A percentile compares a stretch with the other conserved stretches of the same genome.
These are phyloP conservation scores for Neurospora sp. DNA, from an alignment of 495 filamentous ascomycete species.

Conservation along the genomic window DNA sequence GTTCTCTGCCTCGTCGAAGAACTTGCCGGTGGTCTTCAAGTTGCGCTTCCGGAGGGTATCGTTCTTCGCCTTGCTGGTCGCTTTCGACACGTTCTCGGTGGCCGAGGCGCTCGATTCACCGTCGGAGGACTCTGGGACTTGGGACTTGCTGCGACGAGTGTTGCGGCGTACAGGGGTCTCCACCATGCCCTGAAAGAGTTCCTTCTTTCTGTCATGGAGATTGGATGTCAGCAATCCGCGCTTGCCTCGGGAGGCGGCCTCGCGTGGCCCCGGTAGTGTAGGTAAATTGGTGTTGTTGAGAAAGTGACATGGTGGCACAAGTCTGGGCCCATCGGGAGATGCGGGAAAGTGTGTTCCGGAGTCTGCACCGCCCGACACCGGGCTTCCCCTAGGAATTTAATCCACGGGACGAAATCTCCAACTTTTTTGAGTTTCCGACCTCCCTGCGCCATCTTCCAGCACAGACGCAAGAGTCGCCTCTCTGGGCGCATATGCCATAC, in stretches of 20 bases:
- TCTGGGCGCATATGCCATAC: not conserved
- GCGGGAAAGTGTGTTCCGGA: not conserved
- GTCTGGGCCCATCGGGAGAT: not conserved
- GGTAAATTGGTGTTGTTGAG: not conserved
- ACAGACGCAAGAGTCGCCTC: not conserved
- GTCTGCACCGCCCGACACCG: not conserved
- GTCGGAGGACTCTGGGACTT: conserved; percentile 31
- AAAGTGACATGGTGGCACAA: not conserved
- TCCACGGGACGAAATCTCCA: not conserved
- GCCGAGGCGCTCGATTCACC: conserved; percentile 32
- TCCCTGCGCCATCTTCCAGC: not conserved
- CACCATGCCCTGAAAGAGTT: conserved; percentile 42
- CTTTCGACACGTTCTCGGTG: conserved; percentile 8
- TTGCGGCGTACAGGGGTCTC: conserved; percentile 32
- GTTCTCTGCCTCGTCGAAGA: conserved; percentile 29
- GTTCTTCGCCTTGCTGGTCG: conserved; percentile 1
- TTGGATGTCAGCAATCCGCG: not conserved
- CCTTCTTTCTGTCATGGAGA: conserved; percentile 31
- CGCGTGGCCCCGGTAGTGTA: not conserved
- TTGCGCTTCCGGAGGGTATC: conserved; percentile 22
- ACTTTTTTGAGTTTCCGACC: no score
- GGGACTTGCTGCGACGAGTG: conserved; percentile 32
- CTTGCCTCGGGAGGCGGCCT: not conserved
- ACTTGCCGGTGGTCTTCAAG: conserved; percentile 23
- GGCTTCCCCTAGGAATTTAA: not conserved